Base-by-base conservation (phyloP, 2,329 filamentous ascomycete genomes). In the Colletotrichum agaves region DNA sequence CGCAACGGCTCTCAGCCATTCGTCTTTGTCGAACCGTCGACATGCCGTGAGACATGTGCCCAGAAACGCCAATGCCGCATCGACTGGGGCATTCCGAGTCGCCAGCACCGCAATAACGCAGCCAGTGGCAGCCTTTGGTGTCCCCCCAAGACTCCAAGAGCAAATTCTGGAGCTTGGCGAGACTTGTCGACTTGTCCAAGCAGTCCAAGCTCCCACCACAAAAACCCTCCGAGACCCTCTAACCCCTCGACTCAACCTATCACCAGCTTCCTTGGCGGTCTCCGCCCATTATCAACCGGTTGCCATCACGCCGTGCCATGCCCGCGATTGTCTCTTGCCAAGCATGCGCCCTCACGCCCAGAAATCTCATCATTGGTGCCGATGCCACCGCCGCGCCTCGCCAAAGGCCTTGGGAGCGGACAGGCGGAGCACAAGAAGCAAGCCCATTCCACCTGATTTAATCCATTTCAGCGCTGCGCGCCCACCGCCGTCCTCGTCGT, bases 391-490 rank as follows among this genome's bases (percentile, higher is more conserved):
- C 41, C 47, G 47, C 35, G 61, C 61, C 60, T 64, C 64, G 61
- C 53, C 64, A 64, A 53, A 53, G 44, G 21, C 61, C 46, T 46
- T 63, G 44, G 46, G 27, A 63, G 64, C 64, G 65, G 61, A 64
- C 61, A 67, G 49, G 65, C 65, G 61, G 61, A 67, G 65, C 65
- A 67, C 61, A 67, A 67, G 65, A 67, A 65, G 61, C 52, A 63
- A 56, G 47, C 52, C 52, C 61, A 58, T 67, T 67, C 61, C 65
- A 55, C 61, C 46, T 43, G 61, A 55, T 67, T 64, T 35, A 31
- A 35, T 39, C 46, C 37, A 55, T 15, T 58, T 58, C 35, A 23
- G 47, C 47, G 47, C 43, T 19, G 27, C 35, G 13, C 19, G 39
- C 50, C 41, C 41, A 33, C 55, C 23, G 55, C 17, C 55, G 39